phyloP scores from a whole-genome alignment of 495 filamentous ascomycete species.

The Neurospora sp. region DNA sequence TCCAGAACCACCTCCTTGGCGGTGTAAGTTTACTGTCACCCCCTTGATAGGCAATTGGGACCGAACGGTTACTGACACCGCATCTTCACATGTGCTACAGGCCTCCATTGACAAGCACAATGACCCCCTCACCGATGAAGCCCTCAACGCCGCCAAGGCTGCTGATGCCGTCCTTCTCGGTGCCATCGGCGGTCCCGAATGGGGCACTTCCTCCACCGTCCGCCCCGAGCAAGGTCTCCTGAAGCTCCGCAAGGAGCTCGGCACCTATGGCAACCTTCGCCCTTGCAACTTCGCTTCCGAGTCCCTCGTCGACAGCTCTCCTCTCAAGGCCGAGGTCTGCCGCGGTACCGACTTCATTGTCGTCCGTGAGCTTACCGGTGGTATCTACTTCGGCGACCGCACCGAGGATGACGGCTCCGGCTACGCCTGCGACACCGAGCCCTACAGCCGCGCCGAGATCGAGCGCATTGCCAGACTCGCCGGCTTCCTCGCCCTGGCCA shows the following conservation, averaged over 20 bases:
- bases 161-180: slow-evolving; percentile 91
- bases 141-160: slow-evolving; percentile 73
- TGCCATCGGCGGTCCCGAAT: slow-evolving; percentile 95
- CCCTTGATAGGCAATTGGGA: background rate
- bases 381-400: slow-evolving; percentile 94
- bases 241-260: slow-evolving; percentile 84
- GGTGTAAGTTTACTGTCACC: slow-evolving; percentile 54
- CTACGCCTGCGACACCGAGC: slow-evolving; percentile 77
- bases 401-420: slow-evolving; percentile 76
- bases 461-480: slow-evolving; percentile 81
- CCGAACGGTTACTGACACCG: background rate
- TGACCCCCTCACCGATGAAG: slow-evolving; percentile 69
- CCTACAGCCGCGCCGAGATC: slow-evolving; percentile 79
- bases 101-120: slow-evolving; percentile 81
- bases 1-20: slow-evolving; percentile 84
- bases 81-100: slow-evolving; percentile 29
- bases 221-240: slow-evolving; percentile 94
- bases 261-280: slow-evolving; percentile 92
- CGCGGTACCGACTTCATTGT: slow-evolving; percentile 87
- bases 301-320: slow-evolving; percentile 74
- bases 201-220: slow-evolving; percentile 72
- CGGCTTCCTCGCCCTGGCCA: slow-evolving; percentile 68
- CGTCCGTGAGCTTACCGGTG: slow-evolving; percentile 87
- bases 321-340: slow-evolving; percentile 79
- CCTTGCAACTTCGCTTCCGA: slow-evolving; percentile 96